Evolutionary conservation across 2,329 filamentous ascomycete genomes (phyloP), one percentile per base, ranked within the genome.

Genomic region (Beauveria caledonica): DNA sequence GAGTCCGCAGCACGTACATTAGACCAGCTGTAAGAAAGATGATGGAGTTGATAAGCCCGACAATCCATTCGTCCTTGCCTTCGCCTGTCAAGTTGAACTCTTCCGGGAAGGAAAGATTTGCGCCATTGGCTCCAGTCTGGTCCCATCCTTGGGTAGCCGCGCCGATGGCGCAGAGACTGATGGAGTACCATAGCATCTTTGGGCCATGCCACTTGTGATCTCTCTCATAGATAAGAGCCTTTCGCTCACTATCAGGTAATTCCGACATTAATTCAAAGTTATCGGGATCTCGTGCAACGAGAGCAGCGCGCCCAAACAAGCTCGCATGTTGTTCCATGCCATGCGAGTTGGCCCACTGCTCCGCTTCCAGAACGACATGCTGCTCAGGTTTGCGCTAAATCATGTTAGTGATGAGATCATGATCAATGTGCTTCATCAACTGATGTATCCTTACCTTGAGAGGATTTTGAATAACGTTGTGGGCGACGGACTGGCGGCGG

Each of bases 81-180:
- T 50, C 48, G 25, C 68, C 65, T 1, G 67, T 67, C 42, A 75
- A 71, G 0, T 70, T 68, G 70, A 78, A 66, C 67, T 74, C 60
- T 71, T 72, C 10, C 0, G 81, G 83, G 64, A 86, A 86, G 33
- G 79, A 81, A 63, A 86, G 70, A 65, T 84, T 86, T 61, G 85
- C 84, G 23, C 83, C 83, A 65, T 85, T 85, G 63, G 76, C 74
- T 57, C 83, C 84, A 1, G 84, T 86, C 70, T 86, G 82, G 66
- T 87, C 84, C 84, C 85, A 87, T 5, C 85, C 84, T 56, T 80
- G 77, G 0, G 82, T 80, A 5, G 82, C 81, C 13, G 82, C 81
- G 25, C 79, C 81, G 53, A 84, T 73, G 21, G 82, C 81, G 63
- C 81, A 83, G 25, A 81, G 74, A 1, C 74, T 70, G 61, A 86